phyloP scores from a whole-genome alignment of 2,329 filamentous ascomycete genomes.

The Pseudocercospora pini-densiflorae region DNA sequence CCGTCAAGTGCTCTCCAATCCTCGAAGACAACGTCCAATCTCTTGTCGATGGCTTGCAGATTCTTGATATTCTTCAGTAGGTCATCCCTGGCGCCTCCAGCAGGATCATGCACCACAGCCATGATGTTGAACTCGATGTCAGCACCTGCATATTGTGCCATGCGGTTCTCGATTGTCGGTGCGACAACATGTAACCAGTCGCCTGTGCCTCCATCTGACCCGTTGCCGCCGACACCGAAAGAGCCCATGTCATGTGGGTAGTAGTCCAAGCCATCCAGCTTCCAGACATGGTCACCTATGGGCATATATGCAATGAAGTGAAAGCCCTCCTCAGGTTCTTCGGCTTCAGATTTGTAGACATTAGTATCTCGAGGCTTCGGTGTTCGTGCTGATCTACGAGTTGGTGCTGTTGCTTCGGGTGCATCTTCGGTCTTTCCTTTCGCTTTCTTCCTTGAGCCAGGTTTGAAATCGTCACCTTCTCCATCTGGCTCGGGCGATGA shows the following conservation, averaged over 20 bases:
- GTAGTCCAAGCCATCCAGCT: slow-evolving; percentile 81
- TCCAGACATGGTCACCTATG: slow-evolving; percentile 75
- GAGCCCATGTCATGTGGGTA: slow-evolving; percentile 69
- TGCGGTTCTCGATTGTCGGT: slow-evolving; percentile 68
- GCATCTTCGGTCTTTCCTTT: slow-evolving; percentile 11
- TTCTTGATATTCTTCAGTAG: slow-evolving; percentile 51
- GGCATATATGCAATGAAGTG: slow-evolving; percentile 93
- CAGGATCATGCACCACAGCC: slow-evolving; percentile 71
- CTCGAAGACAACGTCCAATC: slow-evolving; percentile 44
- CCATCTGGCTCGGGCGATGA: slow-evolving; percentile 16
- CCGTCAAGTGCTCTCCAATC: slow-evolving; percentile 50
- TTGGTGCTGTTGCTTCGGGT: slow-evolving; percentile 5
- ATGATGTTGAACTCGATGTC: slow-evolving; percentile 78
- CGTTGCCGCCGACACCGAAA: slow-evolving; percentile 38
- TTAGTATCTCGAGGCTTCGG: slow-evolving; percentile 25
- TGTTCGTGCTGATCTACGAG: slow-evolving; percentile 34
- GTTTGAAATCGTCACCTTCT: slow-evolving; percentile 14
- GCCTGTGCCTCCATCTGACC: slow-evolving; percentile 45
- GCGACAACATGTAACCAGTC: slow-evolving; percentile 72
- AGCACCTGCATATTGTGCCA: slow-evolving; percentile 67
- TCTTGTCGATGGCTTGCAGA: slow-evolving; percentile 46
- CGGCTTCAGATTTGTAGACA: slow-evolving; percentile 48
- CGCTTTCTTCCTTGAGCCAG: background rate
- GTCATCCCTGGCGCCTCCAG: slow-evolving; percentile 52
- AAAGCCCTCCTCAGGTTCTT: slow-evolving; percentile 66